phyloP scores from a whole-genome alignment of 1,284 basidiomycete species.

The Melampsora occidentalis region DNA sequence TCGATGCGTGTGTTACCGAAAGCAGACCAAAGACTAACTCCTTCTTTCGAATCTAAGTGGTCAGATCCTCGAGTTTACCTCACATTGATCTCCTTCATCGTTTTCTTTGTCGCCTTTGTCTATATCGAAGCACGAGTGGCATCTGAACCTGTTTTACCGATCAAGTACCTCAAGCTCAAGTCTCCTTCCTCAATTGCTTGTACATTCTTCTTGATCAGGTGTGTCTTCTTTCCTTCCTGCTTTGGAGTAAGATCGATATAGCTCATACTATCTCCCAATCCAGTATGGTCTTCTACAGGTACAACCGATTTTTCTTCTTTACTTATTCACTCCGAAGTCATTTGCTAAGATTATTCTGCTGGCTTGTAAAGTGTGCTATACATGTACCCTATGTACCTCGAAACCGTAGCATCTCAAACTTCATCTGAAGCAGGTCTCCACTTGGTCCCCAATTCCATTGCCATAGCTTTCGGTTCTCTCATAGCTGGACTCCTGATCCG shows the following conservation, averaged over 20 bases:
- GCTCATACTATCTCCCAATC: neutral
- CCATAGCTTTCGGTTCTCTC: constrained; percentile 50
- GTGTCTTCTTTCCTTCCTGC: constrained; percentile 7
- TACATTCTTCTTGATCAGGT: constrained; percentile 36
- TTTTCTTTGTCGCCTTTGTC: constrained; percentile 16
- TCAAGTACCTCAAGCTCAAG: constrained; percentile 6
- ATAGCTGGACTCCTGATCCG: constrained; percentile 51
- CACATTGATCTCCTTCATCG: constrained; percentile 4
- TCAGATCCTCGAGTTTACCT: constrained; percentile 23
- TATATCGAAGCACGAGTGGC: constrained; percentile 9
- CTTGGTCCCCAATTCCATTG: constrained; percentile 52
- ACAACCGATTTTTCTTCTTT: neutral
- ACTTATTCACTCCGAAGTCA: neutral
- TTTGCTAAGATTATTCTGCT: neutral
- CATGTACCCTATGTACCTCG: constrained; percentile 52
- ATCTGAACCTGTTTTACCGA: constrained; percentile 20
- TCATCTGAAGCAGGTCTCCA: constrained; percentile 50
- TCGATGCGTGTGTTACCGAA: neutral
- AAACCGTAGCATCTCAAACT: constrained; percentile 50
- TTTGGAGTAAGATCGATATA: no score
- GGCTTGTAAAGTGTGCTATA: constrained; percentile 35
- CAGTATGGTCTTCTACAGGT: constrained; percentile 35
- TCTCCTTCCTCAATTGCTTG: constrained; percentile 20
- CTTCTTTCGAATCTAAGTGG: constrained; percentile 18
- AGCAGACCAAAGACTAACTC: neutral